These are phyloP conservation scores for Talaromyces liani DNA, from an alignment of 495 filamentous ascomycete genomes.

Conservation along the genomic window DNA sequence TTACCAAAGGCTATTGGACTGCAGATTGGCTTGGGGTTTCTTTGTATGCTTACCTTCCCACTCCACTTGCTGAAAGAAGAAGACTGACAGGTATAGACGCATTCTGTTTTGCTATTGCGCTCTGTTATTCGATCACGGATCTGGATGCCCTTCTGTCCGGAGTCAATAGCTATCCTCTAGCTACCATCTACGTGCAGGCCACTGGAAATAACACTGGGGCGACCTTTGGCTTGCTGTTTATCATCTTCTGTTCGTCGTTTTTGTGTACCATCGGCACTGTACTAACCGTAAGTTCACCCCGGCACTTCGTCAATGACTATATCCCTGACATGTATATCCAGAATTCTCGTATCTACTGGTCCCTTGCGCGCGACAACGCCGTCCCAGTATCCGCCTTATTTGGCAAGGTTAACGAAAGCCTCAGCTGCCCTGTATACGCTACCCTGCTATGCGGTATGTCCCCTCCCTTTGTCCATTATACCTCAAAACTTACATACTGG, in stretches of 20 bases:
- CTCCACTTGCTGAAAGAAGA: background rate
- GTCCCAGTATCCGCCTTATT: slow-evolving; percentile 30
- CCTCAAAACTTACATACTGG: background rate
- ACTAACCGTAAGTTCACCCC: background rate
- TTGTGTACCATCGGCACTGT: slow-evolving; percentile 1
- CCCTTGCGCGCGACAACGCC: slow-evolving; percentile 62
- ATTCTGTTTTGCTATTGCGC: slow-evolving; percentile 52
- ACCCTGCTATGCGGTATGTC: slow-evolving; percentile 31
- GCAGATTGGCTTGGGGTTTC: slow-evolving; percentile 23
- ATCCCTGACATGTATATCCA: background rate
- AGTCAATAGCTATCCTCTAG: slow-evolving; percentile 57
- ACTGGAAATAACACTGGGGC: slow-evolving; percentile 51
- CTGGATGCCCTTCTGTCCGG: slow-evolving; percentile 50
- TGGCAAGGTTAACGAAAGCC: slow-evolving; percentile 25
- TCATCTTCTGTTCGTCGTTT: slow-evolving; percentile 24
- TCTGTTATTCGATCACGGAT: slow-evolving; percentile 65
- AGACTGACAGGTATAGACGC: slow-evolving; percentile 23
- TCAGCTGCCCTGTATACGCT: slow-evolving; percentile 53
- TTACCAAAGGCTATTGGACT: slow-evolving; percentile 48
- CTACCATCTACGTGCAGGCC: slow-evolving; percentile 66
- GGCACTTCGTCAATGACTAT: background rate
- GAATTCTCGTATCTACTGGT: slow-evolving; percentile 58
- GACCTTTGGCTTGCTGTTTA: slow-evolving; percentile 56
- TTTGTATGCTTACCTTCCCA: slow-evolving; percentile 16
- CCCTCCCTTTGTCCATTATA: background rate